Conservation (phyloP, 2,329 filamentous ascomycete genomes). For the Aquanectria penicillioides region DNA sequence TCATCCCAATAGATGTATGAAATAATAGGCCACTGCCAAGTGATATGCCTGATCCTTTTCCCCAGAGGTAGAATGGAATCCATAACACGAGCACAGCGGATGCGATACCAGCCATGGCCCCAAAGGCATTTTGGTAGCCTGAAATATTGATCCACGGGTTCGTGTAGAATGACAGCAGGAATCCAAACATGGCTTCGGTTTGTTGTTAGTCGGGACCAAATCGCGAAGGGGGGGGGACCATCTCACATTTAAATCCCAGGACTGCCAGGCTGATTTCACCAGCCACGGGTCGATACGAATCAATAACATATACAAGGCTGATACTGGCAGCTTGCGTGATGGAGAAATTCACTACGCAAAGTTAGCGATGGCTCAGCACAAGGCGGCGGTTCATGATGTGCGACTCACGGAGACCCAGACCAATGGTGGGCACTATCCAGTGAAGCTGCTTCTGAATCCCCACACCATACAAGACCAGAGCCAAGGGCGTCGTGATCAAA, state of each 20-base stretch:
- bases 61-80: conserved; percentile 63
- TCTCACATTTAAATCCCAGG: conserved; percentile 64
- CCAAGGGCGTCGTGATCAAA: conserved; percentile 59
- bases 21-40: conserved; percentile 59
- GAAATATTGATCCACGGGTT: conserved; percentile 64
- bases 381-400: background rate
- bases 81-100: conserved; percentile 57
- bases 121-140: conserved; percentile 63
- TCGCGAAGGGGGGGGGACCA: background rate
- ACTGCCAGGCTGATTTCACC: conserved; percentile 65
- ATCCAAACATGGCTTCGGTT: conserved; percentile 61
- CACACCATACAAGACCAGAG: conserved; percentile 57
- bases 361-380: conserved; percentile 6
- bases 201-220: conserved; percentile 16
- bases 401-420: conserved; percentile 60
- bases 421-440: conserved; percentile 67
- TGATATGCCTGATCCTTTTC: conserved; percentile 58
- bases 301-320: conserved; percentile 66
- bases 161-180: conserved; percentile 68
- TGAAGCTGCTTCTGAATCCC: conserved; percentile 58
- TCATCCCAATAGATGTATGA: conserved; percentile 59
- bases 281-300: conserved; percentile 66
- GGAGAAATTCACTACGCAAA: conserved; percentile 60
- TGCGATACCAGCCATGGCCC: conserved; percentile 66
- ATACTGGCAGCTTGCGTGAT: conserved; percentile 66